Conservation (phyloP, 495 filamentous ascomycete genomes). For the Patellaria atrata region DNA sequence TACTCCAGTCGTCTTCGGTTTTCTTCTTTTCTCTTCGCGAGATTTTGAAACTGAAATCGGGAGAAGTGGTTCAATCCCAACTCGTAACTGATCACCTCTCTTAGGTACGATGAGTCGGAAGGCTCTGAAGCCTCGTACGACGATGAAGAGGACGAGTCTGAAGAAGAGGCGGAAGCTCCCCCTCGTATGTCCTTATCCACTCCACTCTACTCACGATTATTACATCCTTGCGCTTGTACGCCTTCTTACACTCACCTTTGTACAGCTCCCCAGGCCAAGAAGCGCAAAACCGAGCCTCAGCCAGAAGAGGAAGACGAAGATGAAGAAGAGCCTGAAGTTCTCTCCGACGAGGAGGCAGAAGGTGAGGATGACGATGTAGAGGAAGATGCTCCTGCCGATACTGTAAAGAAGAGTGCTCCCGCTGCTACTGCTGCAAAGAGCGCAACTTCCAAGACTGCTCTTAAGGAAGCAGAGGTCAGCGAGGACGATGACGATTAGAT, state of each 20-base stretch:
- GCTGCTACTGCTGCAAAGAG: conserved; percentile 14
- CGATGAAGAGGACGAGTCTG: conserved; percentile 17
- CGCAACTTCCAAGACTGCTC: no score
- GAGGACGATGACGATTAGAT: no score
- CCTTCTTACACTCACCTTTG: conserved; percentile 4
- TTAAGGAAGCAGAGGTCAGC: no score
- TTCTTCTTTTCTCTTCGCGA: no score
- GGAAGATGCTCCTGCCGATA: conserved; percentile 12
- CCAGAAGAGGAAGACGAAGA: conserved; percentile 14
- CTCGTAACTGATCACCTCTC: conserved; percentile 7
- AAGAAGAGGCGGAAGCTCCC: conserved; percentile 10
- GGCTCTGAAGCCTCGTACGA: conserved; percentile 21
- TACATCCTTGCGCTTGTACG: conserved; percentile 1
- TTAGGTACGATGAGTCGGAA: conserved; percentile 21
- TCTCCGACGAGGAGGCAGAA: conserved; percentile 13
- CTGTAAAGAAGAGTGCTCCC: conserved; percentile 19
- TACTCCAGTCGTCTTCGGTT: no score
- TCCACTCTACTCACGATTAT: background rate
- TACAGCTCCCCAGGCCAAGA: conserved; percentile 15
- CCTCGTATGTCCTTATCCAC: conserved; percentile 15
- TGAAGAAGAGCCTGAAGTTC: conserved; percentile 16
- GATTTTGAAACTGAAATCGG: no score
- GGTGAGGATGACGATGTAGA: conserved; percentile 11
- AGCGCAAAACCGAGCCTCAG: conserved; percentile 9
- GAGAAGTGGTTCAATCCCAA: no score